Evolutionary conservation across 2,329 filamentous ascomycete genomes (phyloP).

Genomic region (Sordariomycetes sp.): DNA sequence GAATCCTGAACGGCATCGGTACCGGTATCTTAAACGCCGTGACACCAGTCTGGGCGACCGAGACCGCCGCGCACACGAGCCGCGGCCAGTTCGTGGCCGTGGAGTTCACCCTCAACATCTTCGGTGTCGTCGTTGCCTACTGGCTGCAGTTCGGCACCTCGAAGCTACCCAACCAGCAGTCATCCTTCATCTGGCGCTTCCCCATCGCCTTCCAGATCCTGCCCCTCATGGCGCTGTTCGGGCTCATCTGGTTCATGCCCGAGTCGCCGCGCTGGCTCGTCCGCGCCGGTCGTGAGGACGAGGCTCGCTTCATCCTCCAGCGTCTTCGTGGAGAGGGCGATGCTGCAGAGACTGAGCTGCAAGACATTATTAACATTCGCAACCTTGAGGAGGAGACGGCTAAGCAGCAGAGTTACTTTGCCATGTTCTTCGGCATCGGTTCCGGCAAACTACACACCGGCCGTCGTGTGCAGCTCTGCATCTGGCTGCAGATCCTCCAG

Average conservation of each 20-base stretch:
- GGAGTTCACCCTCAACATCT: constrained; percentile 66
- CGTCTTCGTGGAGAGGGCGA: constrained; percentile 52
- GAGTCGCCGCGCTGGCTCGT: constrained; percentile 61
- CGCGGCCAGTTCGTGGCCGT: constrained; percentile 62
- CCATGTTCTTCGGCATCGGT: constrained; percentile 59
- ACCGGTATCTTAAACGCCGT: constrained; percentile 64
- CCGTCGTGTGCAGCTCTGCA: constrained; percentile 57
- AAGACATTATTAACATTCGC: constrained; percentile 57
- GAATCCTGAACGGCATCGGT: constrained; percentile 47
- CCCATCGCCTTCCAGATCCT: constrained; percentile 63
- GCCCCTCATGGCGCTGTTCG: constrained; percentile 48
- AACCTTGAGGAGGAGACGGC: constrained; percentile 53
- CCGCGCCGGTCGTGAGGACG: constrained; percentile 56
- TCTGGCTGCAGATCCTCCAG: constrained; percentile 65
- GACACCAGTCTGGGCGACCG: constrained; percentile 62
- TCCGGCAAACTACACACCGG: constrained; percentile 58
- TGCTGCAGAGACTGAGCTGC: constrained; percentile 53
- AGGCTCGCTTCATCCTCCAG: constrained; percentile 56
- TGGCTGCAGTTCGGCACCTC: constrained; percentile 53
- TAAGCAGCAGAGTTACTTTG: constrained; percentile 46
- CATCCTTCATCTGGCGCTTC: constrained; percentile 56
- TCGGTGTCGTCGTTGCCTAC: constrained; percentile 54
- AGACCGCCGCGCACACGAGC: constrained; percentile 58
- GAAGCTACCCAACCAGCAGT: constrained; percentile 48
- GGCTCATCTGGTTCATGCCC: constrained; percentile 55